Evolutionary conservation across 345 rosid species (phyloP).

Genomic region (Psidium friedrichsthalianum): DNA sequence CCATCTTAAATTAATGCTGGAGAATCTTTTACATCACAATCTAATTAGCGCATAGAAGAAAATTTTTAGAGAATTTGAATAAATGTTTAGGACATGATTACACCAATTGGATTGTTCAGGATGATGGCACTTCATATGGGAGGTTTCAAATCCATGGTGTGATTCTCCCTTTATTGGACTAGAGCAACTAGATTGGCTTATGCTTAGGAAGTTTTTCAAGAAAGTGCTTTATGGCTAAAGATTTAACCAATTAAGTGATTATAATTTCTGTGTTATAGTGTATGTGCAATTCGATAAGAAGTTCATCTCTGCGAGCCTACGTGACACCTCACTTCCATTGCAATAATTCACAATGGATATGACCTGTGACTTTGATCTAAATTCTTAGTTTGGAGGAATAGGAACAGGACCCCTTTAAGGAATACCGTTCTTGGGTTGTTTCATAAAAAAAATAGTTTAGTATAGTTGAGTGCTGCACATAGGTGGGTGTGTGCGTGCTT

Average conservation of each 20-base stretch:
- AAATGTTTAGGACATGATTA: not conserved
- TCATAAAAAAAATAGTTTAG: not conserved
- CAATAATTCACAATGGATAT: not conserved
- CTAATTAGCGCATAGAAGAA: not conserved
- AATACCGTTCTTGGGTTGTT: not conserved
- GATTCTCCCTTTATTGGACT: not conserved
- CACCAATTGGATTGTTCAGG: too few relatives aligned
- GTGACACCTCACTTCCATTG: not conserved
- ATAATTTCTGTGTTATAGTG: not conserved
- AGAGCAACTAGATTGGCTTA: not conserved
- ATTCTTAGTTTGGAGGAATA: not conserved
- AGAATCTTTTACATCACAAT: not conserved
- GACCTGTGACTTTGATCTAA: not conserved
- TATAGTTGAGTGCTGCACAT: not conserved
- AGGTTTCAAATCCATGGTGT: not conserved
- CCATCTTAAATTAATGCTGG: not conserved
- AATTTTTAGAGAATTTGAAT: not conserved
- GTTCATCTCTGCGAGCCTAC: not conserved
- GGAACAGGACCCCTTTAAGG: not conserved
- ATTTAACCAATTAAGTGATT: not conserved
- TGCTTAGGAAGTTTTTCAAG: not conserved
- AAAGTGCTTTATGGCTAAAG: not conserved
- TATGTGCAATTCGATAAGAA: not conserved
- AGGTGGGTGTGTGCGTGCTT: not conserved
- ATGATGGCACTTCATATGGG: not conserved